Percentiles rank a stretch among this genome's conserved stretches.
phyloP scores from a whole-genome alignment of 2,329 filamentous ascomycete species.

The Sclerotinia minor region DNA sequence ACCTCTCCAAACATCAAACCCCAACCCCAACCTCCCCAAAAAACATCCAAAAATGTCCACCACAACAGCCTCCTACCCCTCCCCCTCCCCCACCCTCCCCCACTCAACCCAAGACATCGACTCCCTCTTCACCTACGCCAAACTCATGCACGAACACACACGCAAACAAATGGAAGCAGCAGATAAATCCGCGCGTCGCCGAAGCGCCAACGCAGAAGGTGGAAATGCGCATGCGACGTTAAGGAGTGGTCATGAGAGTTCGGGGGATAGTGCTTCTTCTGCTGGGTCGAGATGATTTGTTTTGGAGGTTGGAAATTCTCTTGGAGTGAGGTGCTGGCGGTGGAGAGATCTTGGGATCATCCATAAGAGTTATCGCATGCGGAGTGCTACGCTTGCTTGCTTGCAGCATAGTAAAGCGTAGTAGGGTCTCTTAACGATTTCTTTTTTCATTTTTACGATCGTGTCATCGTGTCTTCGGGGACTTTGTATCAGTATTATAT shows the following conservation, averaged over 20 bases:
- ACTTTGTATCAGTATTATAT: no score
- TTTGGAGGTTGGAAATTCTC: no score
- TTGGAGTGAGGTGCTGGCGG: no score
- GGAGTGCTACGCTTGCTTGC: no score
- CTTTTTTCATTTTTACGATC: no score
- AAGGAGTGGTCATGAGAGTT: neutral
- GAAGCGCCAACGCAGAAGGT: slow-evolving; percentile 22
- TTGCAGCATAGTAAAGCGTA: no score
- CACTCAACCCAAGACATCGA: neutral
- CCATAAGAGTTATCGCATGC: no score
- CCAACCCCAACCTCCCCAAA: no score
- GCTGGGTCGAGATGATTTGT: neutral
- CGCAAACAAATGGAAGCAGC: slow-evolving; percentile 64
- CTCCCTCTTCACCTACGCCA: slow-evolving; percentile 50
- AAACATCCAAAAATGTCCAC: slow-evolving; percentile 18
- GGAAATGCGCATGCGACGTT: slow-evolving; percentile 29
- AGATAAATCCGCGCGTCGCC: slow-evolving; percentile 47
- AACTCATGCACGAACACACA: slow-evolving; percentile 64
- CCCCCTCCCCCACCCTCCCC: slow-evolving; percentile 2
- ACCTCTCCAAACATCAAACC: neutral
- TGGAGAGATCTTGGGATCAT: no score
- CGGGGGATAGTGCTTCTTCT: neutral
- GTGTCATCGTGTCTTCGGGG: no score
- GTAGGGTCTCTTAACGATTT: no score
- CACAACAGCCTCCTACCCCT: slow-evolving; percentile 1